Evolutionary conservation across 148 eudicot species (phyloP).

Genomic region (Rhododendron kiyosumense): DNA sequence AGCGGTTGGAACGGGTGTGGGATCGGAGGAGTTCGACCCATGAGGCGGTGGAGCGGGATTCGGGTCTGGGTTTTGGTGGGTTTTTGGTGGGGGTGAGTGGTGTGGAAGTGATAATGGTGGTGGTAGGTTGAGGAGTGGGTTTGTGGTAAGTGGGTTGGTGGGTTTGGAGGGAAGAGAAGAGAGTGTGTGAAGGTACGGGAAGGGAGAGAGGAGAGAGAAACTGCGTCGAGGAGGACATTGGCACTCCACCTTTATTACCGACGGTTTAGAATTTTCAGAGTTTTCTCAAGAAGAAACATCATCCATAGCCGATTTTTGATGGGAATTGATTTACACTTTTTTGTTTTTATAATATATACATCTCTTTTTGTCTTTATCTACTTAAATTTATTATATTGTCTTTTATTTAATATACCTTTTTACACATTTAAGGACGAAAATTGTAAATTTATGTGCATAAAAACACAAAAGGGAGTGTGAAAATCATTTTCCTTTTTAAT

Average conservation of each 20-base stretch:
- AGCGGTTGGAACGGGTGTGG: constrained; percentile 47
- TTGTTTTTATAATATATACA: too few species aligned
- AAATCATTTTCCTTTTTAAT: too few species aligned
- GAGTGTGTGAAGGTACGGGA: constrained; percentile 2
- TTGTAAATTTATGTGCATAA: too few species aligned
- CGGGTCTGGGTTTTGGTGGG: constrained; percentile 27
- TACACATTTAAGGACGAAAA: too few species aligned
- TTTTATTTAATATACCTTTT: too few species aligned
- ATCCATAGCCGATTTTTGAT: too few species aligned
- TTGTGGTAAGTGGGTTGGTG: not conserved
- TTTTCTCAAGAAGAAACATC: too few species aligned
- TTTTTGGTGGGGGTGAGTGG: constrained; percentile 11
- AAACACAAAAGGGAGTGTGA: too few species aligned
- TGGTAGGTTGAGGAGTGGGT: constrained; percentile 9
- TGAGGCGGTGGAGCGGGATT: constrained; percentile 32
- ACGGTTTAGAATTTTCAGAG: not conserved
- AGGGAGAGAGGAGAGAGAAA: constrained; percentile 9
- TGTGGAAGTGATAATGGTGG: constrained; percentile 4
- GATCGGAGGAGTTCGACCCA: constrained; percentile 67
- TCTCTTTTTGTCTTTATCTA: too few species aligned
- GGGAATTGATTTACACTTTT: too few species aligned
- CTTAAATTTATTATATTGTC: too few species aligned
- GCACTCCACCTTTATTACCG: not conserved
- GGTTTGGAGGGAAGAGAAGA: constrained; percentile 13
- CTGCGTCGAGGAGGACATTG: constrained; percentile 10